Evolutionary conservation across 805 yeast species (phyloP), one percentile per base, ranked within the genome.

Genomic region (Kazachstania africana): DNA sequence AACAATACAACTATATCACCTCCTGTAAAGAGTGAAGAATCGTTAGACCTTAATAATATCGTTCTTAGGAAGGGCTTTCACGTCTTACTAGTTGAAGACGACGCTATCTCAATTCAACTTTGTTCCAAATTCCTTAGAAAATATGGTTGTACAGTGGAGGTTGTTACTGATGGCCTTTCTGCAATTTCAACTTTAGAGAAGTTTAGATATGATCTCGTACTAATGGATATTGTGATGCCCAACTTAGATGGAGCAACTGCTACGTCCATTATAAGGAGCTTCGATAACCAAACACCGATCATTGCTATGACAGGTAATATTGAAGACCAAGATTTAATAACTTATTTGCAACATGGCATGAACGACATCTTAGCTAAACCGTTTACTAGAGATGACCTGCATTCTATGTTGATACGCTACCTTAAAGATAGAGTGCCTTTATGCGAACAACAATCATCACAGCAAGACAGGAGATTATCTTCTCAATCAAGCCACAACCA

Each of bases 251-350:
- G 95, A 47, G 85, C 87, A 14, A 77, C 94, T 2, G 95, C 95
- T 1, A 80, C 95, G 1, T 78, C 88, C 25, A 74, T 88, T 27
- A 84, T 91, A 29, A 67, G 97, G 43, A 74, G 78, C 13, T 82
- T 83, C 50, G 94, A 85, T 53, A 72, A 73, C 14, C 70, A 69
- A 33, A 83, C 95, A 0, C 97, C 97, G 9, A 82, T 91, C 39
- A 78, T 91, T 42, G 93, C 94, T 19, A 83, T 83, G 94, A 83
- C 95, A 2, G 93, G 94, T 25, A 84, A 83, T 50, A 80, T 83
- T 35, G 78, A 80, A 43, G 82, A 78, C 40, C 74, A 78, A 42
- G 94, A 84, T 54, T 63, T 84, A 36, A 79, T 80, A 28, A 78
- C 76, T 1, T 84, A 81, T 53, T 60, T 82, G 37, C 78, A 78